Conservation (phyloP, 805 yeast species). For the Candida ascalaphidarum region DNA sequence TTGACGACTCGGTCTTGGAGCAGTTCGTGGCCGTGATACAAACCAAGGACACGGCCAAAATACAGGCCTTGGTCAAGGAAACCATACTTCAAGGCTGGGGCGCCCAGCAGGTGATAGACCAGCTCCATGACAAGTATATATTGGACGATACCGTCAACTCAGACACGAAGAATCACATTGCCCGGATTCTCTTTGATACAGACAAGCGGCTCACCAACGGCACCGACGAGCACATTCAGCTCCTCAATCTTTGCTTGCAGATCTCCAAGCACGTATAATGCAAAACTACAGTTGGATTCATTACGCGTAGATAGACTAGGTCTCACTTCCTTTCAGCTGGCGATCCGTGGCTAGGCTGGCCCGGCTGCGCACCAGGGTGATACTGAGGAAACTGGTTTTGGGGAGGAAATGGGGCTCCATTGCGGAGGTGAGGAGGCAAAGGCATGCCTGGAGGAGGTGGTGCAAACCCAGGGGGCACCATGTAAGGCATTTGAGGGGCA, state of each 20-base stretch:
- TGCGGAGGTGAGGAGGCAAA: too few species aligned
- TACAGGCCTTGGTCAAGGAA: constrained; percentile 39
- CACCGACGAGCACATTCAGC: constrained; percentile 78
- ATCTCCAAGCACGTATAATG: constrained; percentile 12
- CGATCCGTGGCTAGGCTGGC: too few species aligned
- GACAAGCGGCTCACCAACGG: constrained; percentile 77
- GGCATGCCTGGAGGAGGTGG: too few species aligned
- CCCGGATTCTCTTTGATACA: constrained; percentile 60
- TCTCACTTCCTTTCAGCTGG: too few species aligned
- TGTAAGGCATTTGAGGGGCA: too few species aligned
- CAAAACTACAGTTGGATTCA: background rate
- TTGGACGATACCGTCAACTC: constrained; percentile 43
- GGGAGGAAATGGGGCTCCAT: too few species aligned
- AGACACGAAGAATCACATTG: constrained; percentile 53
- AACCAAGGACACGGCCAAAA: constrained; percentile 15
- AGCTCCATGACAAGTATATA: constrained; percentile 61
- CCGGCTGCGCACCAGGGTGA: background rate
- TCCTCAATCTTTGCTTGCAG: constrained; percentile 50
- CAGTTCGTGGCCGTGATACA: constrained; percentile 28
- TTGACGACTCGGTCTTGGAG: constrained; percentile 42
- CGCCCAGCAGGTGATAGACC: constrained; percentile 61
- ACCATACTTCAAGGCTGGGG: constrained; percentile 68
- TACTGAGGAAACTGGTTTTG: too few species aligned
- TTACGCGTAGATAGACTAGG: too few species aligned
- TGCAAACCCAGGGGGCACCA: too few species aligned